phyloP scores from a whole-genome alignment of 768 basidiomycete genomes.

The Suillus subalutaceus region DNA sequence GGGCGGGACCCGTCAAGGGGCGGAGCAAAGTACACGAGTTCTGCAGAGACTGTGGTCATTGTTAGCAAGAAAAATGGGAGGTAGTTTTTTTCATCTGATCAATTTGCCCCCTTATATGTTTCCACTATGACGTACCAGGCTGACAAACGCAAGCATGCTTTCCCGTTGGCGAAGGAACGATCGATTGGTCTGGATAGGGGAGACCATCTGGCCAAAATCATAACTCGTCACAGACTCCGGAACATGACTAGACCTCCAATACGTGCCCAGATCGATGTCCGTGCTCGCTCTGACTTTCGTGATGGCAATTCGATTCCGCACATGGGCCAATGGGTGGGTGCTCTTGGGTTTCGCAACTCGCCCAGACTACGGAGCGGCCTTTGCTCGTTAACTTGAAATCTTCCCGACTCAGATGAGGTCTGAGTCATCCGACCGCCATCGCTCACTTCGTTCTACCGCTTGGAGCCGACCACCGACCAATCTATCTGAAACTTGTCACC shows the following conservation, averaged over 20 bases:
- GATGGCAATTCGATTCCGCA: background rate
- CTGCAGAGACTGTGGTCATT: constrained; percentile 22
- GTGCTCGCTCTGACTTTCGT: background rate
- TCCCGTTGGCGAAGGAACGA: too few relatives aligned
- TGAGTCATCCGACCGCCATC: background rate
- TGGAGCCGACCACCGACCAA: background rate
- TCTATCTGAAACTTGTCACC: background rate
- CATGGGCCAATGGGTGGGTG: background rate
- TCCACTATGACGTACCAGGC: background rate
- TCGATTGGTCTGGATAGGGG: background rate
- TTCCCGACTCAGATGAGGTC: background rate
- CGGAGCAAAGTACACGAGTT: constrained; percentile 41
- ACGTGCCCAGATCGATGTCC: background rate
- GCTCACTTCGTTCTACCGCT: background rate
- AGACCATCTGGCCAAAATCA: too few relatives aligned
- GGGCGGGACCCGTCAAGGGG: constrained; percentile 44
- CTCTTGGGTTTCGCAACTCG: background rate
- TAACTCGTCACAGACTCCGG: background rate
- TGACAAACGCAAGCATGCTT: background rate
- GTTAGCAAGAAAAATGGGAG: background rate
- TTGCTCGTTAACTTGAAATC: background rate
- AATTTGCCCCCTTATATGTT: background rate
- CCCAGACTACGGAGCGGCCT: background rate
- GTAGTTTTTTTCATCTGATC: background rate
- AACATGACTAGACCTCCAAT: background rate